Conservation (phyloP, 345 rosid genomes). For the Eucalyptus pauciflora region DNA sequence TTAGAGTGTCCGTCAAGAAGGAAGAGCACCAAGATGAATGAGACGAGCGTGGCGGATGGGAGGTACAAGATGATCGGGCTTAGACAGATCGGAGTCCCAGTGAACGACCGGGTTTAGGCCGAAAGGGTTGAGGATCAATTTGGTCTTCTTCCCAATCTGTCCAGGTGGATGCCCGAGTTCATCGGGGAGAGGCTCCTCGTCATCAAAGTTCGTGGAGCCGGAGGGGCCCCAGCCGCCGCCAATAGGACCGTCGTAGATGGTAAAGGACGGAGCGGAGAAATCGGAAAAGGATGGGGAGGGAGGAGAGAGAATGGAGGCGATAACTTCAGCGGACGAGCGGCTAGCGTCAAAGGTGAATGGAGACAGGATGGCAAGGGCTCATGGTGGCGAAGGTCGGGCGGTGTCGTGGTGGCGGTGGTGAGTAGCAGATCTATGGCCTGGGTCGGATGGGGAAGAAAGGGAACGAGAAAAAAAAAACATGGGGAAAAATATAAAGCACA, state of each 20-base stretch:
- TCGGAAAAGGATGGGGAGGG: not conserved
- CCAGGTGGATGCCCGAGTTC: constrained; percentile 98
- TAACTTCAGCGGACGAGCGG: too few species aligned
- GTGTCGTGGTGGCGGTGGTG: too few species aligned
- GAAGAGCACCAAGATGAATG: too few species aligned
- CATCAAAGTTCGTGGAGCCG: constrained; percentile 44
- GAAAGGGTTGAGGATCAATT: constrained; percentile 69
- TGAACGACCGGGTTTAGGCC: constrained; percentile 54
- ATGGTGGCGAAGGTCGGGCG: too few species aligned
- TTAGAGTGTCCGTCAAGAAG: not conserved
- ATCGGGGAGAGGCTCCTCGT: constrained; percentile 87
- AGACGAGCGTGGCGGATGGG: too few species aligned
- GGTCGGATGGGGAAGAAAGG: too few species aligned
- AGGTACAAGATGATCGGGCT: constrained; percentile 75
- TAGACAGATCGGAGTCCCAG: constrained; percentile 75
- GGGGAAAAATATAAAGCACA: too few species aligned
- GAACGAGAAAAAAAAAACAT: too few species aligned
- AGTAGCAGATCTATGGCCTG: too few species aligned
- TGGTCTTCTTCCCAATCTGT: constrained; percentile 88
- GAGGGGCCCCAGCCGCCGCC: constrained; percentile 7
- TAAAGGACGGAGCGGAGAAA: not conserved
- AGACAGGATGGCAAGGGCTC: too few species aligned
- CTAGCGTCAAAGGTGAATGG: too few species aligned
- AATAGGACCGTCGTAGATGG: constrained; percentile 44
- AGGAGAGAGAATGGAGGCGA: not conserved